phyloP scores from a whole-genome alignment of 140 eudicot genomes.

The Artemisia princeps region DNA sequence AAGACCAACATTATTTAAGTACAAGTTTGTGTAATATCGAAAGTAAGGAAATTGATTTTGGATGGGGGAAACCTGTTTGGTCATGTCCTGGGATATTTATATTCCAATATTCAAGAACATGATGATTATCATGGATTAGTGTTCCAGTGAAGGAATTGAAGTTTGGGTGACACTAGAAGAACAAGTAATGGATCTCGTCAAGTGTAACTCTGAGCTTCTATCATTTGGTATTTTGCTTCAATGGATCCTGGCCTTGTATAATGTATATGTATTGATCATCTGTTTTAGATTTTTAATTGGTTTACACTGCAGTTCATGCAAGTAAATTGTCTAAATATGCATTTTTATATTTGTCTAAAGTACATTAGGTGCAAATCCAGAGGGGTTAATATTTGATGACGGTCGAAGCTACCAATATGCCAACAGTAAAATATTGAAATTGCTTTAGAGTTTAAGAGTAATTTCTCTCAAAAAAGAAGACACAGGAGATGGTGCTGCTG shows the following conservation, averaged over 20 bases:
- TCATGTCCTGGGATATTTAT: neutral
- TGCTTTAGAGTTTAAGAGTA: too few species aligned
- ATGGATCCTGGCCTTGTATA: constrained; percentile 24
- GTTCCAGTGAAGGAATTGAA: constrained; percentile 24
- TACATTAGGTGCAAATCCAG: too few species aligned
- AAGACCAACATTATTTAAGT: too few species aligned
- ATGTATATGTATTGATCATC: neutral
- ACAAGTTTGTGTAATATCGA: constrained; percentile 27
- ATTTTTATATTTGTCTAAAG: too few species aligned
- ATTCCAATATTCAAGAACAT: constrained; percentile 6
- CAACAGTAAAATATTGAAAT: too few species aligned
- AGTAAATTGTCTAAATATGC: too few species aligned
- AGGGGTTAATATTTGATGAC: too few species aligned
- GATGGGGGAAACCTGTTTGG: constrained; percentile 40
- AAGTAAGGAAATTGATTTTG: constrained; percentile 26
- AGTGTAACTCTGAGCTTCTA: constrained; percentile 15
- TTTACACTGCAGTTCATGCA: too few species aligned
- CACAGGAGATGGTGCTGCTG: too few species aligned
- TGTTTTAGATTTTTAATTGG: too few species aligned
- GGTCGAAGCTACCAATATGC: too few species aligned
- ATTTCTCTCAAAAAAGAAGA: too few species aligned
- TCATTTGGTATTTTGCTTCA: constrained; percentile 9
- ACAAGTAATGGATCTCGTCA: constrained; percentile 20
- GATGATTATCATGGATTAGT: constrained; percentile 16
- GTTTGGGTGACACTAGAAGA: constrained; percentile 28